Base-by-base conservation (phyloP, 179 eudicot species). In the Silene vulgaris region DNA sequence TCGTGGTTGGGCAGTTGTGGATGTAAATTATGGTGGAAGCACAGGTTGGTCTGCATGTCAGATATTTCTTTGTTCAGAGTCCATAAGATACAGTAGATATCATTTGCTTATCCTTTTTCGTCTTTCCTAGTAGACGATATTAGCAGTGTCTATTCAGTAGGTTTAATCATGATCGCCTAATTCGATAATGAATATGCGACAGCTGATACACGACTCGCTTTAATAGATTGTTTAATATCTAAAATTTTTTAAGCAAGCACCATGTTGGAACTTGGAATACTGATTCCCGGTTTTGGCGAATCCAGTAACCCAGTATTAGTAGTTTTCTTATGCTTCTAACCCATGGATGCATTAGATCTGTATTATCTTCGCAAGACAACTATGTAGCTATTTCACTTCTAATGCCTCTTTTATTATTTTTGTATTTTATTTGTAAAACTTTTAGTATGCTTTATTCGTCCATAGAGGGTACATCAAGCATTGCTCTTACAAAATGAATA, bases 1-100 rank as follows among this genome's bases (percentile, higher is more conserved):
- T 82, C 92, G 97, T 77, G 99, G 99, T 67, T 95, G 99, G 99
- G 97, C 91, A 57, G 84, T 88, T 81, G 97, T 87, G 75, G 97
- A 95, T 86, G 99, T 92, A 74, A 94, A 95, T 79, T 95, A 92
- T 73, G 97, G 99, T 78, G 99, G 99, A 84, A 95, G 97, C 86
- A 88, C 97, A 78, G 99, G 99, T 90, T 78, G 72, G 82, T 79
- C 40, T 52, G 29, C 11, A 52, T 19, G 57, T 0, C 21, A 72
- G 48, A 48, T 13, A 72, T 14, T 72, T 56, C 28, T 43, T 54
- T 28, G 9, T 52, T 28, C 23, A 50, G 62, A 13, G 4, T 48
- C 21, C 56, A 40, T 20, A 54, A 54, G 63, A 56, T 28, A 29
- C 40, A 26, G 40, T 16, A 1, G 32, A 52, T 52, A 45, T 54